Evolutionary conservation across 306 rosid genomes (phyloP).

Genomic region (Quercus ilex): DNA sequence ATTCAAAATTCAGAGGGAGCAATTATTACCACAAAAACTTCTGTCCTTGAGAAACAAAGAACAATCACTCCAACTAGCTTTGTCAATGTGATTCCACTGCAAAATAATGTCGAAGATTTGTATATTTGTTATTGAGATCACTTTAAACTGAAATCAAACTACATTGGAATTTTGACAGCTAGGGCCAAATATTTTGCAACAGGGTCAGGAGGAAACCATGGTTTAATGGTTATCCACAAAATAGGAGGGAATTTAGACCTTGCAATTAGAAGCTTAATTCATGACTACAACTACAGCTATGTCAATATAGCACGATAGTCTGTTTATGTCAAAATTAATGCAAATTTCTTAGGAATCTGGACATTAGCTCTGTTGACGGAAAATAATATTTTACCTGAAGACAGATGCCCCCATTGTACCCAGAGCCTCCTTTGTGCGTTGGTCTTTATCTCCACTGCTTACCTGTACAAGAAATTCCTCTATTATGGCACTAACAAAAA

Average conservation of each 20-base stretch:
- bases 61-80: constrained; percentile 95
- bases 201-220: neutral
- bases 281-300: neutral
- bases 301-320: neutral
- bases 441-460: constrained; percentile 73
- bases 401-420: constrained; percentile 99
- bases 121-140: neutral
- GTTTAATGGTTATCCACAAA: neutral
- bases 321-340: neutral
- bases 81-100: constrained; percentile 94
- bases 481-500: neutral
- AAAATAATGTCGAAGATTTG: neutral
- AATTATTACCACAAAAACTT: constrained; percentile 90
- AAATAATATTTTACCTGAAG: constrained; percentile 51
- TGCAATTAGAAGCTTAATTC: neutral
- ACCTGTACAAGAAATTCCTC: constrained; percentile 43
- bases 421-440: constrained; percentile 80
- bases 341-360: neutral
- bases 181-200: neutral
- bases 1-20: constrained; percentile 10
- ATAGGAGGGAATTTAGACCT: neutral
- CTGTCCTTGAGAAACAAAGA: constrained; percentile 92
- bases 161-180: neutral
- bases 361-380: neutral
- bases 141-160: neutral